Base-by-base conservation (phyloP, 1,139 yeast genomes). In the Lodderomyces theae region DNA sequence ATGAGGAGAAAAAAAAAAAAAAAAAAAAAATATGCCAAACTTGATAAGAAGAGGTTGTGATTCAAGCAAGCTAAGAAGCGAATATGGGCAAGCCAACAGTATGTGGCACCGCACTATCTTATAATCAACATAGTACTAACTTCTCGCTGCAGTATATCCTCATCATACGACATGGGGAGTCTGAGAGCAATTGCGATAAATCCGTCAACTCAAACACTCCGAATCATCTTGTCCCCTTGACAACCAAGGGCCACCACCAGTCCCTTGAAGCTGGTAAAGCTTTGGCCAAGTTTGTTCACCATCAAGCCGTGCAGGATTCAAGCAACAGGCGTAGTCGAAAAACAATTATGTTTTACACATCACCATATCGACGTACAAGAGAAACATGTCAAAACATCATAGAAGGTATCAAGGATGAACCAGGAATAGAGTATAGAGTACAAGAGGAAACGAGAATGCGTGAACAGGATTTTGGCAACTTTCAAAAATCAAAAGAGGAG, bases 401-500 rank as follows among this genome's bases (percentile, higher is more conserved):
- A 3, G 72, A 76, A 33, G 86, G 82, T 1, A 68, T 87, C 34
- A 72, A 77, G 40, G 79, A 66, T 40, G 58, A 74, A 16, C 63
- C 69, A 2, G 78, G 72, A 29, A 68, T 79, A 1, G 57, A 67
- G 2, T 80, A 79, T 51, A 63, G 69, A 34, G 77, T 86, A 8
- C 73, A 78, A 50, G 96, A 89, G 57, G 97, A 89, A 54, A 95
- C 96, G 3, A 64, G 96, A 40, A 79, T 89, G 78, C 71, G 97
- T 50, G 97, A 89, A 58, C 97, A 89, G 60, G 97, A 89, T 61
- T 89, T 89, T 57, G 97, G 97, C 17, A 89, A 89, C 57, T 88
- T 87, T 61, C 97, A 89, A 63, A 77, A 83, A 43, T 78, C 84
- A 31, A 75, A 83, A 3, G 82, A 75, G 42, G 89, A 83, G 49